These are phyloP conservation scores for Quercus glauca DNA, from an alignment of 306 rosid species.

Conservation along the genomic window DNA sequence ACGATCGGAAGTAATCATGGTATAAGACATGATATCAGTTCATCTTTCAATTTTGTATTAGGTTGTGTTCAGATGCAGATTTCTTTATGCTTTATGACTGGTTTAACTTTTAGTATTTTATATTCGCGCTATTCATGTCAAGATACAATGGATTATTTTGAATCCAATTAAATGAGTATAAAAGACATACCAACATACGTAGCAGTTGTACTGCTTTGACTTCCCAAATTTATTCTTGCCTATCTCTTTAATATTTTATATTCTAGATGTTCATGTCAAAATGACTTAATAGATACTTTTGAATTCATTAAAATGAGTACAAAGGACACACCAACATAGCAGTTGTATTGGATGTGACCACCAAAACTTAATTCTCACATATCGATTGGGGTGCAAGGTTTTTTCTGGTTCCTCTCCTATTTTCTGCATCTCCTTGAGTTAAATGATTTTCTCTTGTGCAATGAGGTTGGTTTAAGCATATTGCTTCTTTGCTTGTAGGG, in stretches of 20 bases:
- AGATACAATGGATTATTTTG: not conserved
- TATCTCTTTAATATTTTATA: not conserved
- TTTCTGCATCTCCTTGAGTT: constrained; percentile 9
- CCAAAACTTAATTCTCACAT: not conserved
- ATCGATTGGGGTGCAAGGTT: constrained; percentile 3
- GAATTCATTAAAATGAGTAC: not conserved
- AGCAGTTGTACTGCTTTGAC: no score
- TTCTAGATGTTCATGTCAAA: no score
- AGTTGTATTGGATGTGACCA: not conserved
- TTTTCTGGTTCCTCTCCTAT: not conserved
- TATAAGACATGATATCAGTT: not conserved
- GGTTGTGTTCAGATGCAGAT: not conserved
- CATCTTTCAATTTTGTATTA: not conserved
- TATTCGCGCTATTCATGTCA: no score
- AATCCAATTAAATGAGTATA: not conserved
- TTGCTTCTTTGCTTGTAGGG: constrained; percentile 60
- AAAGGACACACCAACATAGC: not conserved
- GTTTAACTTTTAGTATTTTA: not conserved
- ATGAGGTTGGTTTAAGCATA: constrained; percentile 16
- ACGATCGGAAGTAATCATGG: not conserved
- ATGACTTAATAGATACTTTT: no score
- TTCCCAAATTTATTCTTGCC: not conserved
- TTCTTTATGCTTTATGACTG: not conserved
- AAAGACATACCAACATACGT: not conserved
- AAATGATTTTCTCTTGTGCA: not conserved